Percentiles rank a stretch among this genome's conserved stretches.
Conservation (phyloP, 2,329 filamentous ascomycete species). For the Aspergillus ibericus region DNA sequence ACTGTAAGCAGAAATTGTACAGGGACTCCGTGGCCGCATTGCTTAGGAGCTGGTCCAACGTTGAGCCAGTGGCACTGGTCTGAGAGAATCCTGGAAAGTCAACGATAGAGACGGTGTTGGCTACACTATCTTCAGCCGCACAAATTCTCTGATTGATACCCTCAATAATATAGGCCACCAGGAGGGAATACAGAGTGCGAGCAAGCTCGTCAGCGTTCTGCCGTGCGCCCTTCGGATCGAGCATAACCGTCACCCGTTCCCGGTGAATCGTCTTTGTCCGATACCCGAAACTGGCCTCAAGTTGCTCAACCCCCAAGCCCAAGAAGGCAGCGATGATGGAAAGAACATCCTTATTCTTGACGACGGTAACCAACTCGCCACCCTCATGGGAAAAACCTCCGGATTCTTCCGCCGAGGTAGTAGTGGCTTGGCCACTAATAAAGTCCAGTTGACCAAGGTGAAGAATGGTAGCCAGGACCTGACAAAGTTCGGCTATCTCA, state of each 20-base stretch:
- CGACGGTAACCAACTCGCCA: slow-evolving; percentile 77
- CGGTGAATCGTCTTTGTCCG: slow-evolving; percentile 96
- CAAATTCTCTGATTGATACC: slow-evolving; percentile 87
- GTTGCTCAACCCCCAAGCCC: slow-evolving; percentile 74
- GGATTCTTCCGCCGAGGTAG: slow-evolving; percentile 80
- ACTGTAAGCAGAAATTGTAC: slow-evolving; percentile 90
- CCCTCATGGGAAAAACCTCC: slow-evolving; percentile 96
- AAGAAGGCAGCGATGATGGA: slow-evolving; percentile 89
- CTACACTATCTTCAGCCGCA: slow-evolving; percentile 80
- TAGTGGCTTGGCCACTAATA: slow-evolving; percentile 75
- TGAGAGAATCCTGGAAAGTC: slow-evolving; percentile 96
- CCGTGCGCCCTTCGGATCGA: slow-evolving; percentile 86
- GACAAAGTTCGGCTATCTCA: slow-evolving; percentile 96
- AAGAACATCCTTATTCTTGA: slow-evolving; percentile 91
- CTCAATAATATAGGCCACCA: slow-evolving; percentile 93
- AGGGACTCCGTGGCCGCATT: slow-evolving; percentile 91
- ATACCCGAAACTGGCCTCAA: slow-evolving; percentile 88
- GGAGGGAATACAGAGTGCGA: slow-evolving; percentile 85
- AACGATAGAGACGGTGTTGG: slow-evolving; percentile 90
- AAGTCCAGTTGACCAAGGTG: slow-evolving; percentile 98
- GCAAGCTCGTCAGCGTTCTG: slow-evolving; percentile 93
- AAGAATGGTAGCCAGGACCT: slow-evolving; percentile 89
- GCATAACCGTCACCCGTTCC: slow-evolving; percentile 97
- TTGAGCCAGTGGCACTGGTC: slow-evolving; percentile 76
- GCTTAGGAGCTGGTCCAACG: slow-evolving; percentile 87